Evolutionary conservation across 2,329 filamentous ascomycete species (phyloP), one percentile per base, ranked within the genome.

Genomic region (Tolypocladium sp.): DNA sequence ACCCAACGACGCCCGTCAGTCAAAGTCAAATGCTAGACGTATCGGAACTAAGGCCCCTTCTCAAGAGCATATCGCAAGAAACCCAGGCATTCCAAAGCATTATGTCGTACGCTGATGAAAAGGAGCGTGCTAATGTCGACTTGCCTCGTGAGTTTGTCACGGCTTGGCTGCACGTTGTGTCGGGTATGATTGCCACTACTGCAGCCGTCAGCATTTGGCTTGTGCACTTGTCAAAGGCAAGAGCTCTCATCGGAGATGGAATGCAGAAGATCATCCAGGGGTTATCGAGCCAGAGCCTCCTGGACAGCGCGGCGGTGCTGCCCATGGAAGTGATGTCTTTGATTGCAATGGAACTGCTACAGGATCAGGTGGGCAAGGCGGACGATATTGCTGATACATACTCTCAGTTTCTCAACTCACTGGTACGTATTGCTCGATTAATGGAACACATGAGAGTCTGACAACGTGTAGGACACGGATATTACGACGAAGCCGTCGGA

Each of bases 241-340:
- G 64, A n/a, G 53, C 58, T 1, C 64, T 76, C 6, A 59, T 77
- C n/a, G 64, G 62, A 30, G 65, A 65, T 17, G 73, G 75, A 8
- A 74, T 77, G 65, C 63, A 67, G 38, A 70, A 68, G n/a, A 66
- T 76, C 6, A 69, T 79, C 10, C 67, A 68, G 54, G 61, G 64
- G 20, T 60, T 77, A 33, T 68, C 72, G 7, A 64, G 66, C 7
- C 63, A 64, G 6, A 66, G 67, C 12, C 64, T 79, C 1, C 57
- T 76, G 7, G 69, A 73, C 7, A 71, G 69, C 49, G 71, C 73
- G 9, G 70, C 73, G 25, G 63, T 80, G 30, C 62, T 76, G 38
- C 79, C 78, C 1, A 68, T 75, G 44, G 78, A 80, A 25, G 60
- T 80, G 2, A 61, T 77, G 33, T 74, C 75, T 1, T 64, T 80